Conservation (phyloP, 73 alveolate genomes). For the Durusdinium trenchii region DNA sequence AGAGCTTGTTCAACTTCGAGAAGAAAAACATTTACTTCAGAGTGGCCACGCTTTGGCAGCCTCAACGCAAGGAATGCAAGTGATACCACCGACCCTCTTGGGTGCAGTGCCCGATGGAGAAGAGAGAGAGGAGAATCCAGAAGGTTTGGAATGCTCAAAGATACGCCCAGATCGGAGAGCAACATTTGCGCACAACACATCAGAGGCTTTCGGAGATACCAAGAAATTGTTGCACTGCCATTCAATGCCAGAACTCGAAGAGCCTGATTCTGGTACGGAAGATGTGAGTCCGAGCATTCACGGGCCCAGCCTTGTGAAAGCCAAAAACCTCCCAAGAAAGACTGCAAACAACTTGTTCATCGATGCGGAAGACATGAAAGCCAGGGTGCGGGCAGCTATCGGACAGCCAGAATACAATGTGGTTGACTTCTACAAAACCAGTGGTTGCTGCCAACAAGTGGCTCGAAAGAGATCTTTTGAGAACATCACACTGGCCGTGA, state of each 20-base stretch:
- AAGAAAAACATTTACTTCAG: constrained; percentile 16
- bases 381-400: constrained; percentile 81
- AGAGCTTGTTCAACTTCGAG: constrained; percentile 58
- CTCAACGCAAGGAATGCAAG: too few relatives aligned
- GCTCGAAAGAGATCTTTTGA: constrained; percentile 67
- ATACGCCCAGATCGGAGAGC: neutral
- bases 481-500: constrained; percentile 58
- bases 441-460: constrained; percentile 67
- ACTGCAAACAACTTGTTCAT: constrained; percentile 14
- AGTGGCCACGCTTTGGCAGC: constrained; percentile 27
- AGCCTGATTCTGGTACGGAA: neutral
- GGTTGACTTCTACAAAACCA: constrained; percentile 74
- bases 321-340: neutral
- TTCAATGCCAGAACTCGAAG: neutral
- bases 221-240: neutral
- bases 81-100: too few relatives aligned
- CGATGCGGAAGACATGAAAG: constrained; percentile 71
- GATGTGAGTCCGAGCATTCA: neutral
- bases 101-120: too few relatives aligned
- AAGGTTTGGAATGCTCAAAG: neutral
- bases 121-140: neutral
- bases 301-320: neutral
- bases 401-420: constrained; percentile 84
- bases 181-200: neutral
- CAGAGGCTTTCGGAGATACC: neutral